A percentile compares a stretch with the other conserved stretches of the same genome.
Evolutionary conservation across 2,329 filamentous ascomycete genomes (phyloP).

Genomic region (Talaromyces amestolkiae): DNA sequence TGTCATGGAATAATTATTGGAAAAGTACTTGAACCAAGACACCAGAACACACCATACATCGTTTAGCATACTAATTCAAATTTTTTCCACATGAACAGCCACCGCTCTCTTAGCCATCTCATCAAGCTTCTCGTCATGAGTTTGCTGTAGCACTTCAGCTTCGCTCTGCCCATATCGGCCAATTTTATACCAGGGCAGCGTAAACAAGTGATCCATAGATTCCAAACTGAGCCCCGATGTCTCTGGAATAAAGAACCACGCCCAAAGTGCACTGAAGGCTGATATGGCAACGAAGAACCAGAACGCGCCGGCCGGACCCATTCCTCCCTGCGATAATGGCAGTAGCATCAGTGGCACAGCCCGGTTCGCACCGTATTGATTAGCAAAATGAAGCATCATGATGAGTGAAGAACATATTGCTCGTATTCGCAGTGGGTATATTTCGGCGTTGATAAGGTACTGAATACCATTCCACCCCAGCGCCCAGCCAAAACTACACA

Average conservation of each 20-base stretch:
- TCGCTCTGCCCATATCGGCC: slow-evolving; percentile 46
- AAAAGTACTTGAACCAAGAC: no score
- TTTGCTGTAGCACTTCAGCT: background rate
- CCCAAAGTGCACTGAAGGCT: background rate
- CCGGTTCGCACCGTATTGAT: slow-evolving; percentile 74
- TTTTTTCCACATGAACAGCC: background rate
- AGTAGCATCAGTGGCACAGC: slow-evolving; percentile 75
- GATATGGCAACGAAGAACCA: slow-evolving; percentile 70
- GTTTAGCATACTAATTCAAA: background rate
- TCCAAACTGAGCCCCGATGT: slow-evolving; percentile 49
- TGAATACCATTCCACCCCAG: slow-evolving; percentile 74
- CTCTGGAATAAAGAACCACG: background rate
- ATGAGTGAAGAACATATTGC: slow-evolving; percentile 68
- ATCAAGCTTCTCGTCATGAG: background rate
- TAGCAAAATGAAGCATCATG: slow-evolving; percentile 76
- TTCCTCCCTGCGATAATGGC: slow-evolving; percentile 38
- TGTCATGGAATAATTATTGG: no score
- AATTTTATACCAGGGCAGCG: slow-evolving; percentile 71
- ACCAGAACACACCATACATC: background rate
- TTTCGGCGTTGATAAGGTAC: slow-evolving; percentile 73
- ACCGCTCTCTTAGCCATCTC: background rate
- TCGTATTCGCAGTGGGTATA: slow-evolving; percentile 72
- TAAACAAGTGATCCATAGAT: slow-evolving; percentile 70
- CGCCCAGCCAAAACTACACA: slow-evolving; percentile 57
- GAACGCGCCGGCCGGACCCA: slow-evolving; percentile 66